Percentiles rank a stretch among this genome's conserved stretches.
Evolutionary conservation across 345 rosid species (phyloP).

Genomic region (Diplotaxis tenuifolia): DNA sequence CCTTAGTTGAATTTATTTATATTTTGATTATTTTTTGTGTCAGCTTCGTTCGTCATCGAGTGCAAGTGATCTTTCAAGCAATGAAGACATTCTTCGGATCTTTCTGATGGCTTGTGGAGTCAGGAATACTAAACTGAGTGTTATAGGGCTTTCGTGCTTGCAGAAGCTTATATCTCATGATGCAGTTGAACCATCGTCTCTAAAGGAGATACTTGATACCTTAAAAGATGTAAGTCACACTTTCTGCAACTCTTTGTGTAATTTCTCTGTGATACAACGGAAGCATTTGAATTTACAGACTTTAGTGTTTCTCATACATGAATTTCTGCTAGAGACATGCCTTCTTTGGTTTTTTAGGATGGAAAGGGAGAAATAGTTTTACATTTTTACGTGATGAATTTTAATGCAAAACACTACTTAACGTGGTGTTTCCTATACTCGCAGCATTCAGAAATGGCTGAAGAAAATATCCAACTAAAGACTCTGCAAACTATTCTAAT

Average conservation of each 20-base stretch:
- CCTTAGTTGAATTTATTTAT: neutral
- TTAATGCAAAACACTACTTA: constrained; percentile 27
- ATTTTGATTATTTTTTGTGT: constrained; percentile 9
- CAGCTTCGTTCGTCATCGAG: constrained; percentile 86
- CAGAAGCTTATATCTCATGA: constrained; percentile 97
- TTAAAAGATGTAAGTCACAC: constrained; percentile 72
- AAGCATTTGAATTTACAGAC: neutral
- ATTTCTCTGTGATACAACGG: neutral
- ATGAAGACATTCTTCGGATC: constrained; percentile 80
- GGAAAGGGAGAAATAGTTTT: constrained; percentile 10
- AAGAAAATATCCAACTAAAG: constrained; percentile 90
- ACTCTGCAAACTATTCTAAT: constrained; percentile 91
- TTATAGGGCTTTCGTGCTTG: constrained; percentile 88
- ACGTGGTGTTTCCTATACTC: constrained; percentile 21
- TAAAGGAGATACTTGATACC: constrained; percentile 75
- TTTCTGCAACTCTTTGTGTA: neutral
- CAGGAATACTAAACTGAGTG: constrained; percentile 78
- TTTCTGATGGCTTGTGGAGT: constrained; percentile 95
- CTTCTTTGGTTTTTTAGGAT: neutral
- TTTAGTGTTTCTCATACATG: neutral
- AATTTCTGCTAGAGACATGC: neutral
- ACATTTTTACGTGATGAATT: neutral
- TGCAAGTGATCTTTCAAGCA: constrained; percentile 79
- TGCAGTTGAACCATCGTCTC: constrained; percentile 82
- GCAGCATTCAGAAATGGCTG: constrained; percentile 97